Evolutionary conservation across 1,284 basidiomycete species (phyloP).

Genomic region (Cryptococcus sp.): DNA sequence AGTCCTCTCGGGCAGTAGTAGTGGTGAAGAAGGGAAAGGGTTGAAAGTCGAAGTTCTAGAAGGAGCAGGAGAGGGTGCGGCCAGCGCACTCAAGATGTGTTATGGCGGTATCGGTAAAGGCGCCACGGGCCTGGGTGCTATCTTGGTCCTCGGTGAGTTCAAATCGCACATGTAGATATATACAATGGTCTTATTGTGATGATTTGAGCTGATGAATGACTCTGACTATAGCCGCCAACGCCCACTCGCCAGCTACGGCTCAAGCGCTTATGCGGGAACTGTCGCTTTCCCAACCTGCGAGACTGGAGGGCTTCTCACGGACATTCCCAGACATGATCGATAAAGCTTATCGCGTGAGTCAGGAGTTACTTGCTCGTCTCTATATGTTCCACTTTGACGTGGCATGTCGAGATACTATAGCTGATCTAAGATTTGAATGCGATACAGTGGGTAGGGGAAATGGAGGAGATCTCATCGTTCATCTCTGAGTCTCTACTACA

Average conservation of each 20-base stretch:
- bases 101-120: slow-evolving; percentile 27
- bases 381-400: background rate
- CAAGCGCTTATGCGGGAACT: slow-evolving; percentile 18
- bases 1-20: slow-evolving; percentile 3
- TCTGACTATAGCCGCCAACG: slow-evolving; percentile 15
- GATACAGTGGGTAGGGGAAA: slow-evolving; percentile 25
- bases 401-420: background rate
- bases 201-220: background rate
- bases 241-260: slow-evolving; percentile 22
- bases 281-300: slow-evolving; percentile 5
- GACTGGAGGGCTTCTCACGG: slow-evolving; percentile 1
- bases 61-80: slow-evolving; percentile 21
- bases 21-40: slow-evolving; percentile 7
- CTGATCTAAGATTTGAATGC: background rate
- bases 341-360: slow-evolving; percentile 25
- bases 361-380: background rate
- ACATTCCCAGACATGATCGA: slow-evolving; percentile 15
- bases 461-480: slow-evolving; percentile 26
- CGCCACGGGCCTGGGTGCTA: slow-evolving; percentile 10
- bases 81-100: slow-evolving; percentile 28
- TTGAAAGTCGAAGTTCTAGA: slow-evolving; percentile 7
- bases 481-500: slow-evolving; percentile 11
- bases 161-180: background rate
- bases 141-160: slow-evolving; percentile 18
- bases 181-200: background rate